Conservation (phyloP, 164 flowering plant genomes). For the Vitis cinerea region DNA sequence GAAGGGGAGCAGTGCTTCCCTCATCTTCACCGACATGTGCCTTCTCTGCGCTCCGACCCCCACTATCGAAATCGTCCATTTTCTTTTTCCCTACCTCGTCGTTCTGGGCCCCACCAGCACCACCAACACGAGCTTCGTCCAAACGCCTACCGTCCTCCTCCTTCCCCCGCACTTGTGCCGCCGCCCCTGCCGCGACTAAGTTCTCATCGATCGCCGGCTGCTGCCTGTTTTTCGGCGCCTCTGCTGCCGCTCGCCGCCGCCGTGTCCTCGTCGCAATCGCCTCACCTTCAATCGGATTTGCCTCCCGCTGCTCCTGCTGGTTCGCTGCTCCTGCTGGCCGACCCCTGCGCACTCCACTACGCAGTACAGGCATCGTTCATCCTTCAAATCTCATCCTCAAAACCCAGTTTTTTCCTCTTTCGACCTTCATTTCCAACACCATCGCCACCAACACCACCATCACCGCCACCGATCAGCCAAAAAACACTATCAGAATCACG, state of each 20-base stretch:
- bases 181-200: slow-evolving; percentile 8
- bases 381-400: slow-evolving; percentile 32
- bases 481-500: too few relatives aligned
- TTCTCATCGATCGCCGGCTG: slow-evolving; percentile 14
- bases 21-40: slow-evolving; percentile 35
- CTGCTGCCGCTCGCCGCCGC: slow-evolving; percentile 37
- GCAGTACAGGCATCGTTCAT: slow-evolving; percentile 62
- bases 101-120: slow-evolving; percentile 11
- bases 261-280: slow-evolving; percentile 49
- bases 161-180: slow-evolving; percentile 4
- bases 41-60: slow-evolving; percentile 31
- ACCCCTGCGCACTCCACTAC: slow-evolving; percentile 51
- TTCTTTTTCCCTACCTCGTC: slow-evolving; percentile 29
- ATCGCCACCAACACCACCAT: too few relatives aligned
- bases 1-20: slow-evolving; percentile 37
- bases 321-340: slow-evolving; percentile 28
- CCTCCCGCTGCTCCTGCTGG: slow-evolving; percentile 2
- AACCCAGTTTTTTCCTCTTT: background rate
- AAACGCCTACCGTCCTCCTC: slow-evolving; percentile 1
- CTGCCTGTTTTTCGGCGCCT: background rate
- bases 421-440: background rate
- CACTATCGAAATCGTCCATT: slow-evolving; percentile 38
- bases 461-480: too few relatives aligned
- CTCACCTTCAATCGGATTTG: slow-evolving; percentile 29
- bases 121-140: slow-evolving; percentile 6